These are phyloP conservation scores for Eimeria praecox DNA, from an alignment of 169 alveolate genomes.

Conservation along the genomic window DNA sequence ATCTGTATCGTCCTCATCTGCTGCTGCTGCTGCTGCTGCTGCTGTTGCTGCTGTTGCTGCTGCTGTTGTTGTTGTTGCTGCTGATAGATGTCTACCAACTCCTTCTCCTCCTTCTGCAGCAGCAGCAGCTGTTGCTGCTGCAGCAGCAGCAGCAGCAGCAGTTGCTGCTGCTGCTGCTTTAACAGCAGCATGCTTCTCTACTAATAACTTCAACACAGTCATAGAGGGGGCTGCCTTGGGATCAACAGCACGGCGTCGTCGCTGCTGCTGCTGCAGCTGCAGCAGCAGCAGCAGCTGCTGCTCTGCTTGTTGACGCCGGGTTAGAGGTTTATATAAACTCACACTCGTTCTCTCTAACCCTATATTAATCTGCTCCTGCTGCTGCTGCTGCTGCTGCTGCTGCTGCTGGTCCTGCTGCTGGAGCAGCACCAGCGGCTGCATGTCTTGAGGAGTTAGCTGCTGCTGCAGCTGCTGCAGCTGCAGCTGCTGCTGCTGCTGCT, in stretches of 20 bases:
- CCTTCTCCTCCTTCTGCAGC: too few relatives aligned
- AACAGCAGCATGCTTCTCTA: slow-evolving; percentile 2
- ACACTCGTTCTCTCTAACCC: too few relatives aligned
- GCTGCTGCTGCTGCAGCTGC: slow-evolving; percentile 70
- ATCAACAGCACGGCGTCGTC: slow-evolving; percentile 21
- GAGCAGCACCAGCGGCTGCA: neutral
- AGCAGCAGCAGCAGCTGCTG: slow-evolving; percentile 41
- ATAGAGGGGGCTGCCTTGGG: neutral
- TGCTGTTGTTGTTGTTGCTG: neutral
- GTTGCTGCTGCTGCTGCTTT: slow-evolving; percentile 20
- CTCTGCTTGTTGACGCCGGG: neutral
- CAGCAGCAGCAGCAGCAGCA: neutral
- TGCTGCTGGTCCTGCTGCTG: neutral
- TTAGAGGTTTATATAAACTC: neutral
- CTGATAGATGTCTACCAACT: too few relatives aligned
- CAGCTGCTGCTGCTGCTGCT: slow-evolving; percentile 19
- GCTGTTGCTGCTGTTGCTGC: neutral
- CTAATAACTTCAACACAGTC: neutral
- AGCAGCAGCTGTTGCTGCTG: neutral
- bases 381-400: neutral
- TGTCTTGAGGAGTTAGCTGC: neutral
- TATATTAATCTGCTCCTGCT: neutral
- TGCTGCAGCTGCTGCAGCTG: slow-evolving; percentile 38
- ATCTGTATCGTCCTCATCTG: neutral
- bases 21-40: slow-evolving; percentile 2